Base-by-base conservation (phyloP, 495 filamentous ascomycete species). In the Jackrogersella multiformis region DNA sequence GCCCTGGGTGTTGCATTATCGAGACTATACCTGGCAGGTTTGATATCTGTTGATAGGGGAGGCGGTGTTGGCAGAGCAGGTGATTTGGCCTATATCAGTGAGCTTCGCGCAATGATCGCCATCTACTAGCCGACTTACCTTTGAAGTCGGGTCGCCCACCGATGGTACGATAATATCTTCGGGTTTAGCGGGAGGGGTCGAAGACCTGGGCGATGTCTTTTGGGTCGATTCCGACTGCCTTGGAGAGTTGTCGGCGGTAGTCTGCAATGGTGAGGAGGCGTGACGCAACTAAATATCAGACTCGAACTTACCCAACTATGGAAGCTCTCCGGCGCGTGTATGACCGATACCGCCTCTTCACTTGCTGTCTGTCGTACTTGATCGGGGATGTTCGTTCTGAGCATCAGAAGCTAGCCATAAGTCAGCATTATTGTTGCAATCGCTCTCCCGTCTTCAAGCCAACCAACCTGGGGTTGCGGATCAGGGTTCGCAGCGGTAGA, bases 311-410 rank as follows among this genome's bases (percentile, higher is more conserved):
- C 91, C 84, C 94, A 94, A 56, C 84, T 83, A 49, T 85, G 83
- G 77, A 93, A 96, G 36, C 89, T 90, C 67, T 89, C 78, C 3
- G 93, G 93, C 18, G 90, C 92, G 79, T 96, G 92, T 69, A 97
- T 96, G 48, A 95, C 93, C 2, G 93, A 96, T 59, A 89, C 82
- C 20, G 91, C 86, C 53, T 94, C 92, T 58, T 94, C 89, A 62
- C 88, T 86, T 35, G 83, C 79, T 20, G 83, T 81, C 57, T 80
- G 78, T 69, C 82, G 82, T 59, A 82, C 72, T 20, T 83, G 76
- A 26, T 85, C 82, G 55, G 82, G 75, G 10, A 88, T 76, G 56
- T 85, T 84, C n/a, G 86, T 84, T 58, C 82, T 88, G 28, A 88
- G 81, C 74, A 89, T 87, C 82, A 89, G 74, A 34, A 82, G 71